Base-by-base conservation (phyloP, 1,284 basidiomycete species). In the Puccinia hordei region DNA sequence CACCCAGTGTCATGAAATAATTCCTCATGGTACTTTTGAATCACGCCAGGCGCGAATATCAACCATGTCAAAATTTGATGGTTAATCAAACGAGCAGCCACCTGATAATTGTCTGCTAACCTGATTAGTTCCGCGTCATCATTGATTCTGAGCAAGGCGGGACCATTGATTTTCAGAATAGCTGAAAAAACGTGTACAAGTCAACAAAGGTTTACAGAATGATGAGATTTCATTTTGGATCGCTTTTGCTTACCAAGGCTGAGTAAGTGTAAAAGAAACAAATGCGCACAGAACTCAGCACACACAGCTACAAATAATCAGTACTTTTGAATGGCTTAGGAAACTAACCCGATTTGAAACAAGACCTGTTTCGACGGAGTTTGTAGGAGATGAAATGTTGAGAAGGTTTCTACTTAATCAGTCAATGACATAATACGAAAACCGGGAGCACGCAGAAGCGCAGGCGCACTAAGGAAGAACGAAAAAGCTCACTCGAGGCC, bases 111-210 rank as follows among this genome's bases (percentile, higher is more conserved):
- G 35, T 19, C 33, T 30, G 84, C 89, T 80, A 85, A 94, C 93
- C 92, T 94, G 86, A 99, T 92, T 87, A 99, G 98, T 74, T 92
- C 93, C 13, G 97, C 97, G 83, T 99, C 97, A 85, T 99, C 97
- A 83, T 96, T 95, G 30, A 98, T 91, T 84, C 95, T 90, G n/a
- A 99, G 88, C 12, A 99, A 88, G 79, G 93, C 91, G 83, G 97
- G 94, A 1, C 95, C 95, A 83, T 99, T 99, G 86, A 99, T 97
- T 87, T 99, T 99, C 79, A 99, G 89, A 73, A 99, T 97, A 19
- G 97, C 97, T 91, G 27, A 35, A 61, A 51, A 17, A 41, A 33
- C 30, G 41, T 12, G 59, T 44, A 17, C 49, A 41, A 66, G 63
- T 44, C 12, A 66, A 41, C 33, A n/a, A 66, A 55, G 6, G 5